A percentile compares a stretch with the other conserved stretches of the same genome.
phyloP scores from a whole-genome alignment of 352 stramenopile genomes.

The Globisporangium yorkense region DNA sequence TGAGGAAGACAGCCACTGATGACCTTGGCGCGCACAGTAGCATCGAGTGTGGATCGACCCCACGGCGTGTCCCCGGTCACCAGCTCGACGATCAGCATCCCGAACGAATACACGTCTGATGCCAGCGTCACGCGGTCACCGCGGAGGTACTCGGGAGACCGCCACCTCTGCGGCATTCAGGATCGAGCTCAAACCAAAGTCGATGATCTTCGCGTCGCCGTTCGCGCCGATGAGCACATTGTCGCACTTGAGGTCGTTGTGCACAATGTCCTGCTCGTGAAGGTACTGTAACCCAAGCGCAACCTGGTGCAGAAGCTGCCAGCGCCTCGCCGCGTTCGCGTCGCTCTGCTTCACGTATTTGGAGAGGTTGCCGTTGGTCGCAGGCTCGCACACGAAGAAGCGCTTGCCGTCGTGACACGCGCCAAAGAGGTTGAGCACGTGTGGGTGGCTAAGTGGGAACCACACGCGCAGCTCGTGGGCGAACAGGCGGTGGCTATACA shows the following conservation, averaged over 20 bases:
- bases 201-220: too few species aligned
- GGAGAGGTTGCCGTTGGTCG: conserved; percentile 16
- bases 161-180: conserved; percentile 5
- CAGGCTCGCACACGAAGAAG: conserved; percentile 16
- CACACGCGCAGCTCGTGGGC: conserved; percentile 29
- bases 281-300: conserved; percentile 10
- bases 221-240: too few species aligned
- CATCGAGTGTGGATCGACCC: conserved; percentile 1
- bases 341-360: conserved; percentile 12
- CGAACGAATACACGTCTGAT: conserved; percentile 13
- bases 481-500: conserved; percentile 6
- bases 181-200: conserved; percentile 11
- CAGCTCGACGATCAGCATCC: conserved; percentile 10
- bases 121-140: conserved; percentile 7
- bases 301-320: conserved; percentile 8
- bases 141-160: conserved; percentile 4
- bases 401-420: conserved; percentile 29
- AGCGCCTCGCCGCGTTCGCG: neutral
- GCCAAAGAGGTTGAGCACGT: conserved; percentile 34
- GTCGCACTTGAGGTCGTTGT: too few species aligned
- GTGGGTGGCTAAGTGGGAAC: conserved; percentile 27
- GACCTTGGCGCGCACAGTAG: conserved; percentile 1
- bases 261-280: conserved; percentile 5
- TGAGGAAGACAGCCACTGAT: neutral
- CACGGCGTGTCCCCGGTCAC: conserved; percentile 6